Base-by-base conservation (phyloP, 2,329 filamentous ascomycete species). In the Gaeumannomyces tritici region DNA sequence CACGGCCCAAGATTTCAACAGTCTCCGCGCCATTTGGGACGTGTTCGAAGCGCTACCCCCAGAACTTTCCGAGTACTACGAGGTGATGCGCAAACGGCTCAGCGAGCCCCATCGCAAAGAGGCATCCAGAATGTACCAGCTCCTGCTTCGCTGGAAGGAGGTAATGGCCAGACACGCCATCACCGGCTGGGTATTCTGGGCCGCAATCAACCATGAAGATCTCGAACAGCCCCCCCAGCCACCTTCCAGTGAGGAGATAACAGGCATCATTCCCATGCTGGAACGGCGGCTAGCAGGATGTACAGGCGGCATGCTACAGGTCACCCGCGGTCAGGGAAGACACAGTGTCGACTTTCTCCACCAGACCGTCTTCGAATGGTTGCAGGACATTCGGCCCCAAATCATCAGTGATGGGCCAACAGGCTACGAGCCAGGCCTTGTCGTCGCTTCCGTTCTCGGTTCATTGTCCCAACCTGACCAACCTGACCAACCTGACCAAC, bases 91-190 rank as follows among this genome's bases (percentile, higher is more conserved):
- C 15, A 11, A 24, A 2, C 57, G 57, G 21, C 13, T 35, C 5
- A 15, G 12, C 4, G 31, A 42, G 7, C 5, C 18, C 18, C 18
- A 9, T 24, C 57, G 21, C 13, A 18, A n/a, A 59, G 33, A n/a
- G 29, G 29, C 57, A 5, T 59, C 57, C 57, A 59, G 26, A 26
- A 59, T 59, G 57, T 59, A 59, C n/a, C 57, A 59, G 57, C 31
- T 59, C 15, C 24, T 59, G 28, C 47, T 59, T 26, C 57, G 9
- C 7, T 59, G 57, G 57, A n/a, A 35, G 12, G 15, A 35, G 12
- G 33, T 35, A 8, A 13, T 21, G 24, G 7, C n/a, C 18, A 3
- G 21, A 9, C 0, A 47, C 3, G 3, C 6, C 9, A 7, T 59
- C n/a, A 9, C 9, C 29, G 11, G 27, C 13, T 11, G 5, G 28